Percentiles rank a stretch among this genome's conserved stretches.
Evolutionary conservation across 2,329 filamentous ascomycete genomes (phyloP).

Genomic region (Trichoderma pleuroti): DNA sequence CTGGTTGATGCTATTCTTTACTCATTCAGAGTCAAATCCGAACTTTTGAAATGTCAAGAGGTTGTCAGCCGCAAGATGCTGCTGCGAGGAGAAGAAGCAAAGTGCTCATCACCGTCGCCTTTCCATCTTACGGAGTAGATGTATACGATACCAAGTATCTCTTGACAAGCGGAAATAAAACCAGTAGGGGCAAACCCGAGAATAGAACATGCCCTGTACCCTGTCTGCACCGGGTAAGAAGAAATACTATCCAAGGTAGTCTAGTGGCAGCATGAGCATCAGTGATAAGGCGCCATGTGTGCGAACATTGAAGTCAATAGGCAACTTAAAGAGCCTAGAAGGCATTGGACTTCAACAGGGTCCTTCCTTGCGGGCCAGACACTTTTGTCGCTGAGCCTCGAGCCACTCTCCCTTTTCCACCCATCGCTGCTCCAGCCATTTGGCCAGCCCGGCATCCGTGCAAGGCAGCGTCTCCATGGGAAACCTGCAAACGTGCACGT

Average conservation of each 20-base stretch:
- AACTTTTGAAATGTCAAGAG: not conserved
- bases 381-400: conserved; percentile 32
- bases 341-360: not conserved
- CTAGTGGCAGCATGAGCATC: not conserved
- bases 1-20: not conserved
- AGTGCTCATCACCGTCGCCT: not conserved
- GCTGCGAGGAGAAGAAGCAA: not conserved
- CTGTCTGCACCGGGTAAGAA: not conserved
- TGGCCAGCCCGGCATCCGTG: conserved; percentile 46
- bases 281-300: not conserved
- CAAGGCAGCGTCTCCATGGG: conserved; percentile 45
- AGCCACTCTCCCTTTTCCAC: conserved; percentile 52
- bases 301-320: not conserved
- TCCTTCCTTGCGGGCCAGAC: conserved; percentile 10
- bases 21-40: not conserved
- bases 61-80: not conserved
- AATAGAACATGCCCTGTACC: not conserved
- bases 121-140: not conserved
- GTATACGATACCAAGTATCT: not conserved
- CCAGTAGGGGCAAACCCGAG: not conserved
- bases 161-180: not conserved
- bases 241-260: no score
- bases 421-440: conserved; percentile 53
- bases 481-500: conserved; percentile 49
- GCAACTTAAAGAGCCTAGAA: no score